Evolutionary conservation across 176 grass and related monocot species (phyloP).

Genomic region (Phyllostachys edulis): DNA sequence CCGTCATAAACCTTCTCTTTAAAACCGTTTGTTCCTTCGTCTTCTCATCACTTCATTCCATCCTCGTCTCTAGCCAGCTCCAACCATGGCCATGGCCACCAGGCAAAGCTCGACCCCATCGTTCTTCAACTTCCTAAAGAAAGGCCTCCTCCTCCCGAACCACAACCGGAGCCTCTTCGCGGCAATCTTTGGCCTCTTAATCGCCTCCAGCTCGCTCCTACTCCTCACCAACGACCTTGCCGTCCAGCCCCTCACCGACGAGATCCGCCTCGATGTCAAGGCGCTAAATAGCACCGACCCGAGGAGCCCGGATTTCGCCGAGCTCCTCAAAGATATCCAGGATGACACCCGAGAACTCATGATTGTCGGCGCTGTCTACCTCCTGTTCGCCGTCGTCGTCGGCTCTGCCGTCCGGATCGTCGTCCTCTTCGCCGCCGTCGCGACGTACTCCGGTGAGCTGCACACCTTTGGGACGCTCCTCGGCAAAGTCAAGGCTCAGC

Average conservation of each 20-base stretch:
- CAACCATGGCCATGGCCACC: constrained; percentile 16
- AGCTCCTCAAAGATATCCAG: neutral
- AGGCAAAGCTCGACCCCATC: neutral
- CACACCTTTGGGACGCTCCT: neutral
- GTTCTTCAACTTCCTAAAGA: constrained; percentile 27
- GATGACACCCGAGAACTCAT: neutral
- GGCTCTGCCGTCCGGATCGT: neutral
- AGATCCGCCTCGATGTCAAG: neutral
- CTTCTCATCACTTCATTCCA: neutral
- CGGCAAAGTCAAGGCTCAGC: neutral
- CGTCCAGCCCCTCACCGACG: neutral
- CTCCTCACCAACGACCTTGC: neutral
- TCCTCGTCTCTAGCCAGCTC: neutral
- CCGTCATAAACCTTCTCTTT: too few species aligned
- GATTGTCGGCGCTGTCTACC: neutral
- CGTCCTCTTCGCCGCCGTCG: constrained; percentile 8
- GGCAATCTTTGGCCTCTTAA: neutral
- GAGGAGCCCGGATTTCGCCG: neutral
- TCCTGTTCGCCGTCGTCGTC: neutral
- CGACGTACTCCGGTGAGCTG: neutral
- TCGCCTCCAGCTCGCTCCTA: neutral
- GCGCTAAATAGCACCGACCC: constrained; percentile 15
- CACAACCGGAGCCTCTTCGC: constrained; percentile 24
- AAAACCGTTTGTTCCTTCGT: neutral
- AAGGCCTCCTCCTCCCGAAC: constrained; percentile 24